These are phyloP conservation scores for Diaporthe vexans DNA, from an alignment of 2,329 filamentous ascomycete genomes.

Conservation along the genomic window DNA sequence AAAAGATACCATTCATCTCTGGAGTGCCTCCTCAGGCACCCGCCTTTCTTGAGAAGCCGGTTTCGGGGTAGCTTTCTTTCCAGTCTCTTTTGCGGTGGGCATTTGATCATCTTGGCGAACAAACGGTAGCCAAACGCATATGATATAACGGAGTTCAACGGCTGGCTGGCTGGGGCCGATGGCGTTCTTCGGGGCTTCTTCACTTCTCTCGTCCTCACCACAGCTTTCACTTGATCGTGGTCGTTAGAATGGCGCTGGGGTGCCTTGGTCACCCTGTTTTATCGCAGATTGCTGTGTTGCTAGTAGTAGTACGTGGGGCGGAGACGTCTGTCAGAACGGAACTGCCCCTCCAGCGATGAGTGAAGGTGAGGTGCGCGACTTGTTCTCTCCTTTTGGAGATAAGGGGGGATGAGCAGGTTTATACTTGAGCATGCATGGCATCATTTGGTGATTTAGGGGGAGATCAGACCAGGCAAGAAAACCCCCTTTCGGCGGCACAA, in stretches of 20 bases:
- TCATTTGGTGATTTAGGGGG: not conserved
- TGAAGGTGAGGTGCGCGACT: not conserved
- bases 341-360: not conserved
- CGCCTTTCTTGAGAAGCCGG: conserved; percentile 8
- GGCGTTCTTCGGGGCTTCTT: conserved; percentile 17
- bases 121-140: conserved; percentile 30
- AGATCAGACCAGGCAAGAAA: conserved; percentile 12
- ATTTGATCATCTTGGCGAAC: conserved; percentile 23
- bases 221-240: not conserved
- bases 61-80: not conserved
- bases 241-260: not conserved
- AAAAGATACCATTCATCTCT: conserved; percentile 28
- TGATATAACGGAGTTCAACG: conserved; percentile 28
- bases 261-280: not conserved
- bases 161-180: conserved; percentile 5
- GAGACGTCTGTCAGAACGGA: not conserved
- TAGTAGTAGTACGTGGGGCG: conserved; percentile 14
- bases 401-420: not conserved
- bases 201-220: conserved; percentile 4
- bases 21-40: conserved; percentile 11
- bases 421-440: conserved; percentile 9
- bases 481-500: not conserved
- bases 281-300: conserved; percentile 13
- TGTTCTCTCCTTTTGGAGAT: not conserved
- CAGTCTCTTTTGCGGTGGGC: not conserved